Evolutionary conservation across 441 rosid species (phyloP).

Genomic region (Arabidopsis hybrid): DNA sequence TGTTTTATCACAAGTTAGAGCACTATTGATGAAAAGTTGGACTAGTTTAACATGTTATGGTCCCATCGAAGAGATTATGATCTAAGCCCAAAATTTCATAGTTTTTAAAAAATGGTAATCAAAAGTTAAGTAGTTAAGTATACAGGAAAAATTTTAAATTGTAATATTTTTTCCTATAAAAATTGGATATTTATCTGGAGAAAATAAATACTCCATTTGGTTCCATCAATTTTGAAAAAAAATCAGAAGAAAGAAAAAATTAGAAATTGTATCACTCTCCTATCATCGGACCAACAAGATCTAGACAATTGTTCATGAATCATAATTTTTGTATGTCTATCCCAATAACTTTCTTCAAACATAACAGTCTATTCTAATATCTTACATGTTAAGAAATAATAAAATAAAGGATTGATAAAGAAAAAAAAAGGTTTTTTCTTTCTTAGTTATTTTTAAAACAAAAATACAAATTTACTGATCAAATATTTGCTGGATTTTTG

Average conservation of each 20-base stretch:
- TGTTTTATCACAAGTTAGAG: too few relatives aligned
- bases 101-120: neutral
- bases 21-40: too few relatives aligned
- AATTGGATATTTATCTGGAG: neutral
- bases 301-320: slow-evolving; percentile 11
- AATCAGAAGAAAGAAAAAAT: neutral
- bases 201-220: neutral
- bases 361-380: neutral
- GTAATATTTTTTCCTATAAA: neutral
- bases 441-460: neutral
- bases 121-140: neutral
- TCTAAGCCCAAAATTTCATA: neutral
- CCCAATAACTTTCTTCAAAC: neutral
- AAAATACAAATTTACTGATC: too few relatives aligned
- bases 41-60: neutral
- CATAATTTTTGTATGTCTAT: neutral
- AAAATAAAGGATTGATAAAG: neutral
- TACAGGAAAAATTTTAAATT: neutral
- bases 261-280: neutral
- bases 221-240: too few relatives aligned
- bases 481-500: slow-evolving; percentile 23
- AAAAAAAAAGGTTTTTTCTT: neutral
- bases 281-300: slow-evolving; percentile 23
- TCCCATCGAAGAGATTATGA: neutral
- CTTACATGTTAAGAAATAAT: neutral